phyloP scores from a whole-genome alignment of 371 early-diverging fungal species.

The Nematocida sp. region DNA sequence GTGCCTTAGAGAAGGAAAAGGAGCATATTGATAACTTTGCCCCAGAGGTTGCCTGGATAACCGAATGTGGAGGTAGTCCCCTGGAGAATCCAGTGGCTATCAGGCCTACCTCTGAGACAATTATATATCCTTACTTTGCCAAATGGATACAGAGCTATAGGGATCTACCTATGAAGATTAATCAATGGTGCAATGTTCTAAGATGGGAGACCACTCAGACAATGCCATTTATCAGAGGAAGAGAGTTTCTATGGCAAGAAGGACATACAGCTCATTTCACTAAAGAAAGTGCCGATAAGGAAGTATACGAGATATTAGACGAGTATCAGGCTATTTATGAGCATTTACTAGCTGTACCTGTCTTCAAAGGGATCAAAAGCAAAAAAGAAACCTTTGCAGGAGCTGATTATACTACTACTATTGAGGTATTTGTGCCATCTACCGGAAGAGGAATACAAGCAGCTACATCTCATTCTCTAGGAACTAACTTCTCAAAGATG shows the following conservation, averaged over 20 bases:
- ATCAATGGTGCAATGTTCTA: slow-evolving; percentile 99
- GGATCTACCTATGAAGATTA: slow-evolving; percentile 90
- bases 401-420: slow-evolving; percentile 90
- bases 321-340: slow-evolving; percentile 89
- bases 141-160: slow-evolving; percentile 96
- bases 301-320: slow-evolving; percentile 83
- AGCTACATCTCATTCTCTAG: slow-evolving; percentile 95
- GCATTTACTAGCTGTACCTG: slow-evolving; percentile 93
- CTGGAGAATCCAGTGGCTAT: slow-evolving; percentile 93
- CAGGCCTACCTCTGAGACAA: slow-evolving; percentile 97
- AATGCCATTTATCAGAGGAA: slow-evolving; percentile 93
- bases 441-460: slow-evolving; percentile 98
- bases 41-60: slow-evolving; percentile 99
- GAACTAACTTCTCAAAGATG: slow-evolving; percentile 98
- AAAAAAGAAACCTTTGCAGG: slow-evolving; percentile 99
- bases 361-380: slow-evolving; percentile 91
- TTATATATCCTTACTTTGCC: slow-evolving; percentile 97
- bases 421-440: slow-evolving; percentile 93
- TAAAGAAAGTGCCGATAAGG: slow-evolving; percentile 78
- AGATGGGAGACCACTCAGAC: slow-evolving; percentile 99
- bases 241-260: slow-evolving; percentile 99
- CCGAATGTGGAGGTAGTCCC: slow-evolving; percentile 78
- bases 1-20: slow-evolving; percentile 86
- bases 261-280: slow-evolving; percentile 94
- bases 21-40: slow-evolving; percentile 97